Evolutionary conservation across 1,139 yeast genomes (phyloP).

Genomic region (Geotrichum aggregatum): DNA sequence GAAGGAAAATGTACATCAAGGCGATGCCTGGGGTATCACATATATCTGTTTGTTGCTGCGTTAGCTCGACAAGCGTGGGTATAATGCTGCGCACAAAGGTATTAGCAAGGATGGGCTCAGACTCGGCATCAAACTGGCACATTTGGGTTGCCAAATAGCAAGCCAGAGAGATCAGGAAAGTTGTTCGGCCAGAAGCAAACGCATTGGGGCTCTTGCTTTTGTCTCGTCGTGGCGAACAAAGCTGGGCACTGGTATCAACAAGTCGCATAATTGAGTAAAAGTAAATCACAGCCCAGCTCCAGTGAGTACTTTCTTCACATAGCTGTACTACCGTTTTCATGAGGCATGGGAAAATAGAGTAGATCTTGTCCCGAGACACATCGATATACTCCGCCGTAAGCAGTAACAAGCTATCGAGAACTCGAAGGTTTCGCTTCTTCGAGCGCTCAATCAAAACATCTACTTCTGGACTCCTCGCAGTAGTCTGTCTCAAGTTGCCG

Average conservation of each 20-base stretch:
- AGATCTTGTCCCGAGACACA: conserved; percentile 6
- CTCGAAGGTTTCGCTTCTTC: conserved; percentile 12
- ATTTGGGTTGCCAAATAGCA: conserved; percentile 19
- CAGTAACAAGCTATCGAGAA: conserved; percentile 18
- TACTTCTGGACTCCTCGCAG: background rate
- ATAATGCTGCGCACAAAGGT: conserved; percentile 14
- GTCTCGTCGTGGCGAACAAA: background rate
- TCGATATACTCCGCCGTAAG: conserved; percentile 18
- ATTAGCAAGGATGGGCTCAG: conserved; percentile 12
- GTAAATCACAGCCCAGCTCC: conserved; percentile 22
- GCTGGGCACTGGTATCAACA: conserved; percentile 9
- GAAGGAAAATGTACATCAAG: conserved; percentile 21
- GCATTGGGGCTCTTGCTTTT: background rate
- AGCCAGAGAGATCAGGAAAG: conserved; percentile 17
- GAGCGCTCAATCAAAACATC: too few relatives aligned
- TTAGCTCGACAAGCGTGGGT: conserved; percentile 16
- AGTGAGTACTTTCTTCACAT: conserved; percentile 14
- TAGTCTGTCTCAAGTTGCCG: too few relatives aligned
- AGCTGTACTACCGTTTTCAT: conserved; percentile 13
- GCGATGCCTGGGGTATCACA: conserved; percentile 22
- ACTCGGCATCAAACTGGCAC: conserved; percentile 16
- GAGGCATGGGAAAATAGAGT: conserved; percentile 17
- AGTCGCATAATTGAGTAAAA: conserved; percentile 16
- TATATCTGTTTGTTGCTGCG: conserved; percentile 16
- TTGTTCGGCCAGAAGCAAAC: conserved; percentile 12